Evolutionary conservation across 2,329 filamentous ascomycete species (phyloP), one percentile per base, ranked within the genome.

Genomic region (Furcasterigmium sp.): DNA sequence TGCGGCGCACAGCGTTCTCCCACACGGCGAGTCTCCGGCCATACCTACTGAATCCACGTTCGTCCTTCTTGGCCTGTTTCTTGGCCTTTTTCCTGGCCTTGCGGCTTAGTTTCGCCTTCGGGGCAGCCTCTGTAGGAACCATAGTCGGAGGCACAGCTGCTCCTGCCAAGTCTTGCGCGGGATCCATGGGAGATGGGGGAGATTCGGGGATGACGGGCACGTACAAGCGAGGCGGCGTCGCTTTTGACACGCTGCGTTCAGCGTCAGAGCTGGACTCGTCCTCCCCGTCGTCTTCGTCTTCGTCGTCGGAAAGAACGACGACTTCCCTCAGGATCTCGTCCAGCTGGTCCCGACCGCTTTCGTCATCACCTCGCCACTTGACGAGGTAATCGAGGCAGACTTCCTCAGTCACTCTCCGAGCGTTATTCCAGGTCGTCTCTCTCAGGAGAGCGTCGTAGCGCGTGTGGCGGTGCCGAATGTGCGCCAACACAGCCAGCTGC

Each of bases 281-380:
- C 14, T 64, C 61, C 5, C 63, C 65, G 8, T 58, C 63, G 5
- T 65, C 65, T 4, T 69, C 70, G 32, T 67, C 72, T 54, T 80
- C 76, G 5, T 72, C 72, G 51, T 80, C 77, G n/a, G 78, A 80
- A 36, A 85, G 82, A 53, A 84, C 75, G 42, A 84, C 77, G 10
- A 84, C 78, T 59, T 85, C 81, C 40, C 78, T 72, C 26, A 84
- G 65, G 45, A 84, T 82, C 56, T 84, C 80, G 46, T 84, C 80
- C 14, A 84, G 69, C 57, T 84, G 78, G 53, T 85, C 80, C 39
- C 80, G 76, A 20, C 81, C 81, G 15, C 75, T 84, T 57, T 85
- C 81, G 58, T 85, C 81, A 52, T 85, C 81, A 43, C 81, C 81
- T 65, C 81, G 80, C 81, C 81, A 85, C 75, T 84, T 84, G 68